Evolutionary conservation across 2,329 filamentous ascomycete genomes (phyloP), one percentile per base, ranked within the genome.

Genomic region (Penicillium digitatum): DNA sequence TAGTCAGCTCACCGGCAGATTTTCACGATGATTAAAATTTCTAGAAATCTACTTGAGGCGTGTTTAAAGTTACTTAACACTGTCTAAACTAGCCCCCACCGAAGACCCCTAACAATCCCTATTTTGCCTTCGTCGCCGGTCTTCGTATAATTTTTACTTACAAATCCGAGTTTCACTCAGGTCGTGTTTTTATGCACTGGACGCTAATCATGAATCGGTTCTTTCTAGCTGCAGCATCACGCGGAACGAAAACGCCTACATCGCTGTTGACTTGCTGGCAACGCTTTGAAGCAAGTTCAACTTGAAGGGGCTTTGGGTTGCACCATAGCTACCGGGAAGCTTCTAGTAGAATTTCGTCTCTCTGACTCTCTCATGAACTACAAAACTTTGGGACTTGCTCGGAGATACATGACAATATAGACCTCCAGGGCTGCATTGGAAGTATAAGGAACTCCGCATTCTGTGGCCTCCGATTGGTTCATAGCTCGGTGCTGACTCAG

Each of bases 391-490:
- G 3, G 14, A 14, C 22, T 40, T 24, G 14, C 38, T 40, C 22
- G 38, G 14, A 7, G n/a, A n/a, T n/a, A n/a, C n/a, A n/a, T 11
- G 18, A 45, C 18, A 45, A 12, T 43, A 27, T 18, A 29, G 3
- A 3, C 11, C 26, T n/a, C n/a, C n/a, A n/a, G n/a, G n/a, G n/a
- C n/a, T 46, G 7, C 24, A 5, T 11, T 43, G 27, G 26, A 20
- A 29, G n/a, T 44, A 44, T 46, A 22, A 24, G 37, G 22, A 54
- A 54, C 52, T 55, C 52, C 52, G 52, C 47, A 55, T 51, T 55
- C 34, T 51, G 39, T 18, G 26, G 20, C 22, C 40, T 51, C 47
- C 34, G 20, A 57, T 45, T 50, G 37, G 53, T 8, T 9, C 4
- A 35, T 10, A 50, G 22, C 34, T 42, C 46, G 39, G 32, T 3